Conservation (phyloP, 2,329 filamentous ascomycete genomes). For the Pseudocercospora musae region DNA sequence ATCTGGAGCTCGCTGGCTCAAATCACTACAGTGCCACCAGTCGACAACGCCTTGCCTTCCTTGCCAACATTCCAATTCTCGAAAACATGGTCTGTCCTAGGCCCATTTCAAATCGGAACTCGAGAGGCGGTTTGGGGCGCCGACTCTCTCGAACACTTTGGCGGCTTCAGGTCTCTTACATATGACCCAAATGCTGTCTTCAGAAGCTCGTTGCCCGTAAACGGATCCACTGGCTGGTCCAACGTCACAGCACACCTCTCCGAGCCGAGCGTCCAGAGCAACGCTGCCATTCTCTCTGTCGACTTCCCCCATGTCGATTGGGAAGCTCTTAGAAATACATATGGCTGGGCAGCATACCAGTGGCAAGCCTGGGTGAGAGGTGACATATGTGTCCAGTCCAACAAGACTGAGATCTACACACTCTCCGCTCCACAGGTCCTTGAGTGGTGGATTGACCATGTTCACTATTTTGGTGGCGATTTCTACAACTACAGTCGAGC, state of each 20-base stretch:
- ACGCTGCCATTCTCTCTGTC: slow-evolving; percentile 40
- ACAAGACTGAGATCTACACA: slow-evolving; percentile 37
- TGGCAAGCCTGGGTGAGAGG: slow-evolving; percentile 59
- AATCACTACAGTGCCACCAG: background rate
- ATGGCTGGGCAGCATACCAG: slow-evolving; percentile 59
- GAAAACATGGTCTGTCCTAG: slow-evolving; percentile 40
- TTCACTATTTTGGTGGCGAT: slow-evolving; percentile 56
- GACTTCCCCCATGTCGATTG: slow-evolving; percentile 53
- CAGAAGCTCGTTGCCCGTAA: slow-evolving; percentile 49
- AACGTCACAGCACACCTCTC: slow-evolving; percentile 35
- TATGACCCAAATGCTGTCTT: slow-evolving; percentile 45
- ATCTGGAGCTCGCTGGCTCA: slow-evolving; percentile 5
- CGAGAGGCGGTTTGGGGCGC: slow-evolving; percentile 59
- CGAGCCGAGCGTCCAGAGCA: slow-evolving; percentile 33
- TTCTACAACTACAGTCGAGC: slow-evolving; percentile 52
- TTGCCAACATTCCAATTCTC: slow-evolving; percentile 10
- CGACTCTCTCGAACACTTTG: slow-evolving; percentile 54
- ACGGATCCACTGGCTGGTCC: slow-evolving; percentile 53
- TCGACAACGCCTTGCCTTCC: background rate
- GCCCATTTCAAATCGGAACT: slow-evolving; percentile 58
- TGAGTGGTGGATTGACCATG: slow-evolving; percentile 53
- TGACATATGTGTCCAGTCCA: slow-evolving; percentile 38
- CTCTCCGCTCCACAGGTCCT: slow-evolving; percentile 50
- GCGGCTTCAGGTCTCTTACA: slow-evolving; percentile 50
- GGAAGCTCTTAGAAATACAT: slow-evolving; percentile 51